These are phyloP conservation scores for Fusarium equiseti DNA, from an alignment of 2,329 filamentous ascomycete species.

Conservation along the genomic window DNA sequence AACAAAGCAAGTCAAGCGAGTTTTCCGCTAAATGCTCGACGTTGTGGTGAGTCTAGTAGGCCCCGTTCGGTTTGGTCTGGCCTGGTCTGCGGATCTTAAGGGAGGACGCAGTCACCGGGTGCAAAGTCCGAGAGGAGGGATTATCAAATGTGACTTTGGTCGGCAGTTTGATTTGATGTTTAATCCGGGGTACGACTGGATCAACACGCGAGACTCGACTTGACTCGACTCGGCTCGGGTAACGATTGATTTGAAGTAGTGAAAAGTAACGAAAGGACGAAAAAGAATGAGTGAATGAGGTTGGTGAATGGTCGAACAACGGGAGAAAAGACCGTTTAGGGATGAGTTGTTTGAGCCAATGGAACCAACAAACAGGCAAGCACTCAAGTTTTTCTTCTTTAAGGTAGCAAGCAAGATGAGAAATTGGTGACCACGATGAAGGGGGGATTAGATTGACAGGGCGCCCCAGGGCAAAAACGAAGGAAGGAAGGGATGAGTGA, in stretches of 20 bases:
- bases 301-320: conserved; percentile 30
- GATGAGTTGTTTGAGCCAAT: conserved; percentile 34
- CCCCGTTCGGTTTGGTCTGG: conserved; percentile 22
- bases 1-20: conserved; percentile 39
- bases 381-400: conserved; percentile 35
- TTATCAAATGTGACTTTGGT: conserved; percentile 28
- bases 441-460: conserved; percentile 46
- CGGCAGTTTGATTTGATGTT: conserved; percentile 42
- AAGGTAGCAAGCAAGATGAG: conserved; percentile 38
- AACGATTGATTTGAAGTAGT: conserved; percentile 3
- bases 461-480: conserved; percentile 33
- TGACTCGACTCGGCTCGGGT: conserved; percentile 7
- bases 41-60: conserved; percentile 26
- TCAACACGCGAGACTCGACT: conserved; percentile 17
- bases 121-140: conserved; percentile 19
- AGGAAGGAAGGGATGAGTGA: conserved; percentile 40
- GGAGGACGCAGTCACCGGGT: conserved; percentile 35
- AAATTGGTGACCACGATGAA: conserved; percentile 47
- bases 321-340: conserved; percentile 27
- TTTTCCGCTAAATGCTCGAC: conserved; percentile 31
- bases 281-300: conserved; percentile 37
- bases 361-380: conserved; percentile 14
- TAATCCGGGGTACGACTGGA: conserved; percentile 37
- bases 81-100: conserved; percentile 42
- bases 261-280: conserved; percentile 27